Evolutionary conservation across 2,329 filamentous ascomycete species (phyloP).

Genomic region (Trichothecium sympodiale): DNA sequence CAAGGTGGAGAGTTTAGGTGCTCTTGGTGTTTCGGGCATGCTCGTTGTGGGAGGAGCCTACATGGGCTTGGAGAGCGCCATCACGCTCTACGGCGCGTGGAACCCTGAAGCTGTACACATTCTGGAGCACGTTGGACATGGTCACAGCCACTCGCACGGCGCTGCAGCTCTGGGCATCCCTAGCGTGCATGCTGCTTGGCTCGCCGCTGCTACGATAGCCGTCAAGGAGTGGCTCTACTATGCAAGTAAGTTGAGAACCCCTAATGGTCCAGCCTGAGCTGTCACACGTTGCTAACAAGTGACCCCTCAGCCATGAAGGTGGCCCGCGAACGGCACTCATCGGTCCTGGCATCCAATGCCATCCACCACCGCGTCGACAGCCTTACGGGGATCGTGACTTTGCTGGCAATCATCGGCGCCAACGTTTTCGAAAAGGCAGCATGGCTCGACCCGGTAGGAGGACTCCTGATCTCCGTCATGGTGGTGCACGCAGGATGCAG

Average conservation of each 20-base stretch:
- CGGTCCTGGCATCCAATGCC: constrained; percentile 90
- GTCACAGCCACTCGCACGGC: constrained; percentile 49
- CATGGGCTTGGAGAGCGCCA: constrained; percentile 72
- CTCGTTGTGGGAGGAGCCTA: constrained; percentile 80
- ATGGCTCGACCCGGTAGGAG: constrained; percentile 91
- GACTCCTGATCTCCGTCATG: constrained; percentile 83
- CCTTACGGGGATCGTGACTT: constrained; percentile 84
- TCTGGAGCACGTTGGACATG: constrained; percentile 49
- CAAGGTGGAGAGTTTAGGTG: constrained; percentile 94
- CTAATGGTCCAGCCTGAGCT: background rate
- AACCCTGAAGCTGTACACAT: constrained; percentile 57
- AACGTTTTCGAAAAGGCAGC: constrained; percentile 76
- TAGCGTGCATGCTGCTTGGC: constrained; percentile 88
- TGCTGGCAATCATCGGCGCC: constrained; percentile 79
- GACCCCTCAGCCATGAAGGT: constrained; percentile 72
- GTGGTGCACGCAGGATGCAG: constrained; percentile 82
- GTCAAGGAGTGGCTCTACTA: constrained; percentile 96
- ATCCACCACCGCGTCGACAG: constrained; percentile 95
- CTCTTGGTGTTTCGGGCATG: constrained; percentile 84
- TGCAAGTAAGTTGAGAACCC: constrained; percentile 62
- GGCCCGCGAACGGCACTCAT: constrained; percentile 85
- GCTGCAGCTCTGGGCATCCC: constrained; percentile 41
- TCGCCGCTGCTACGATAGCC: constrained; percentile 79
- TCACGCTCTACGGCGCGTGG: constrained; percentile 59
- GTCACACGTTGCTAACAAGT: background rate